Evolutionary conservation across 1,284 basidiomycete species (phyloP).

Genomic region (Leccinum colubrinum): DNA sequence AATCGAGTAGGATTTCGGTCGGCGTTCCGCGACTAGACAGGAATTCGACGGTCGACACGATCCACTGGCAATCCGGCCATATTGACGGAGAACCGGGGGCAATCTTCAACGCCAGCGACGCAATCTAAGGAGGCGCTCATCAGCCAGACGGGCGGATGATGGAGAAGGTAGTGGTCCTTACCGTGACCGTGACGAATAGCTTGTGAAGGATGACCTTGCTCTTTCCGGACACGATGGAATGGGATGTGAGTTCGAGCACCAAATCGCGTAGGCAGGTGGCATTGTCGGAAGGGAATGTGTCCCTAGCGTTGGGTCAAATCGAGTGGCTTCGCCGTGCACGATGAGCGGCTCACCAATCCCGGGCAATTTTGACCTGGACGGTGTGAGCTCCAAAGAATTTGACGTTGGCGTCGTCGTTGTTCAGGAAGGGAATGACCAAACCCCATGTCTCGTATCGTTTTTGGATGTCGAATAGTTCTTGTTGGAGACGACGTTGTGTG

Average conservation of each 20-base stretch:
- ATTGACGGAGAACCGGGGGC: conserved; percentile 47
- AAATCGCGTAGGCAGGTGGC: conserved; percentile 54
- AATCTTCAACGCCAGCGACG: conserved; percentile 74
- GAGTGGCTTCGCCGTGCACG: neutral
- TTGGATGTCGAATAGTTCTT: conserved; percentile 73
- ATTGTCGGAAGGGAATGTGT: conserved; percentile 56
- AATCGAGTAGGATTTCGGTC: conserved; percentile 66
- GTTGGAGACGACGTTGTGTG: conserved; percentile 60
- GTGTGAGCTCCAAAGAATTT: conserved; percentile 93
- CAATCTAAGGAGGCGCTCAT: conserved; percentile 44
- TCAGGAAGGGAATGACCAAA: conserved; percentile 68
- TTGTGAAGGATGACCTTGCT: conserved; percentile 78
- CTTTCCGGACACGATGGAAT: conserved; percentile 51
- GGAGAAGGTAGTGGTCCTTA: conserved; percentile 35
- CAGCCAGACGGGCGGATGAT: neutral
- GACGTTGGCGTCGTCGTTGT: conserved; percentile 72
- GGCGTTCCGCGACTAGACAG: conserved; percentile 57
- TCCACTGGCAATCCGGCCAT: conserved; percentile 66
- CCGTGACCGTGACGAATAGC: conserved; percentile 75
- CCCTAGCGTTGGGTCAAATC: conserved; percentile 42
- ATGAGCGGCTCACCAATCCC: conserved; percentile 71
- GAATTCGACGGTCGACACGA: conserved; percentile 54
- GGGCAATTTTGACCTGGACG: conserved; percentile 85
- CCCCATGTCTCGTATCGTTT: conserved; percentile 76
- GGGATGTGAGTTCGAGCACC: conserved; percentile 61